These are phyloP conservation scores for Musa schizocarpa DNA, from an alignment of 176 grass and related monocot genomes.

Conservation along the genomic window DNA sequence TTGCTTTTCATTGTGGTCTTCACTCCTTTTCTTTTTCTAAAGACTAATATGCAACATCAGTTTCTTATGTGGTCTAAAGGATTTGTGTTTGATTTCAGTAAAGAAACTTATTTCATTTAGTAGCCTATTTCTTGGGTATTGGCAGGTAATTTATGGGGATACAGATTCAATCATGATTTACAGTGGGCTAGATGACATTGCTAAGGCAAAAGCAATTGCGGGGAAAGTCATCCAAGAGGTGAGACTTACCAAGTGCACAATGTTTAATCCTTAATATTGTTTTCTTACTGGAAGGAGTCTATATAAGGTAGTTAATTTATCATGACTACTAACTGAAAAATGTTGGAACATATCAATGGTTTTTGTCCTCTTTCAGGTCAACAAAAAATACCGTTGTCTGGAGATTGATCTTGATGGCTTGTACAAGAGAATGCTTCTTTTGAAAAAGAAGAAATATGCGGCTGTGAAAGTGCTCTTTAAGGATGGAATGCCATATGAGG, in stretches of 20 bases:
- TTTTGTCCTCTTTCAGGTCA: slow-evolving; percentile 43
- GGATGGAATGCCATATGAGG: slow-evolving; percentile 48
- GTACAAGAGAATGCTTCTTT: slow-evolving; percentile 96
- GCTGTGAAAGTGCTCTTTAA: slow-evolving; percentile 69
- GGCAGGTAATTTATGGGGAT: slow-evolving; percentile 95
- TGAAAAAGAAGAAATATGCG: slow-evolving; percentile 99
- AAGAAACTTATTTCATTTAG: not conserved
- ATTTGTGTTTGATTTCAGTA: too few relatives aligned
- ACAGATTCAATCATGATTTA: slow-evolving; percentile 99
- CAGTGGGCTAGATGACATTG: slow-evolving; percentile 88
- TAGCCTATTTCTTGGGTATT: slow-evolving; percentile 19
- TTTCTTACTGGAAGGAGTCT: not conserved
- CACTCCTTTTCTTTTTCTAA: not conserved
- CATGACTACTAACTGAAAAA: too few relatives aligned
- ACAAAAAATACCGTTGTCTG: slow-evolving; percentile 77
- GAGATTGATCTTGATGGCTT: slow-evolving; percentile 99
- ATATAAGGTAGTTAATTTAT: too few relatives aligned
- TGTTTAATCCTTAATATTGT: not conserved
- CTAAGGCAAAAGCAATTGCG: slow-evolving; percentile 73
- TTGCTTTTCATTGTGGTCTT: not conserved
- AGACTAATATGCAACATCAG: too few relatives aligned
- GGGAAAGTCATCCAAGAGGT: slow-evolving; percentile 98
- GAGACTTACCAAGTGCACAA: not conserved
- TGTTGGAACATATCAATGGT: too few relatives aligned
- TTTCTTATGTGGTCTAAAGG: too few relatives aligned